Conservation (phyloP, 1,284 basidiomycete genomes). For the Pyrrhoderma noxium region DNA sequence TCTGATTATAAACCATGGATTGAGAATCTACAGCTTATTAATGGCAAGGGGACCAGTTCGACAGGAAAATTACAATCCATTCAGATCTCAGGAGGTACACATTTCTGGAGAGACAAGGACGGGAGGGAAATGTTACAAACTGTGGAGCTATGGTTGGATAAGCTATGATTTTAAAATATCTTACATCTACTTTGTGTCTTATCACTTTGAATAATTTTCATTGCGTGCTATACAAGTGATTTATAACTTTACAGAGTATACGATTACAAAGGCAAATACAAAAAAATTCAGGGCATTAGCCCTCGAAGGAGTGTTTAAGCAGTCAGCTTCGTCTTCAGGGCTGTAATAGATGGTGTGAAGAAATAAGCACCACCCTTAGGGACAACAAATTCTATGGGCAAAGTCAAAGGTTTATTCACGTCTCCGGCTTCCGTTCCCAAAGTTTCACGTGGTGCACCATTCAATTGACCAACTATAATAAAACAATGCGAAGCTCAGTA, state of each 20-base stretch:
- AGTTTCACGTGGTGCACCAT: slow-evolving; percentile 28
- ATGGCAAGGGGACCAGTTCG: neutral
- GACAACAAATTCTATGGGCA: slow-evolving; percentile 28
- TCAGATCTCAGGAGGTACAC: slow-evolving; percentile 21
- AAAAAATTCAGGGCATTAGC: too few relatives aligned
- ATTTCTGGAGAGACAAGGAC: slow-evolving; percentile 34
- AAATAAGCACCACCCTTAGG: slow-evolving; percentile 38
- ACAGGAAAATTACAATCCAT: neutral
- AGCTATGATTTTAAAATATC: too few relatives aligned
- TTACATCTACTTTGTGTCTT: too few relatives aligned
- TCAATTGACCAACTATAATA: slow-evolving; percentile 43
- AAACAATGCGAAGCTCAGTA: slow-evolving; percentile 18
- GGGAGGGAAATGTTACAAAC: slow-evolving; percentile 22
- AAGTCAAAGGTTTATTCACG: slow-evolving; percentile 22
- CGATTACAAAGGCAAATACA: too few relatives aligned
- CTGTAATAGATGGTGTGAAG: slow-evolving; percentile 35
- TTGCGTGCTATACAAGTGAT: too few relatives aligned
- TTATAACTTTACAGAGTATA: too few relatives aligned
- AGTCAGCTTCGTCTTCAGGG: slow-evolving; percentile 25
- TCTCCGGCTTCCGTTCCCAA: slow-evolving; percentile 36
- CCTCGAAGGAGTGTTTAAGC: slow-evolving; percentile 1
- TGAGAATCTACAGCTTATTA: neutral
- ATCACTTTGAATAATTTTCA: too few relatives aligned
- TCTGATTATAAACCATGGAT: slow-evolving; percentile 52
- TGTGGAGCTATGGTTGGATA: slow-evolving; percentile 7